A percentile compares a stretch with the other conserved stretches of the same genome.
Evolutionary conservation across 495 filamentous ascomycete species (phyloP).

Genomic region (Xylaria bambusicola): DNA sequence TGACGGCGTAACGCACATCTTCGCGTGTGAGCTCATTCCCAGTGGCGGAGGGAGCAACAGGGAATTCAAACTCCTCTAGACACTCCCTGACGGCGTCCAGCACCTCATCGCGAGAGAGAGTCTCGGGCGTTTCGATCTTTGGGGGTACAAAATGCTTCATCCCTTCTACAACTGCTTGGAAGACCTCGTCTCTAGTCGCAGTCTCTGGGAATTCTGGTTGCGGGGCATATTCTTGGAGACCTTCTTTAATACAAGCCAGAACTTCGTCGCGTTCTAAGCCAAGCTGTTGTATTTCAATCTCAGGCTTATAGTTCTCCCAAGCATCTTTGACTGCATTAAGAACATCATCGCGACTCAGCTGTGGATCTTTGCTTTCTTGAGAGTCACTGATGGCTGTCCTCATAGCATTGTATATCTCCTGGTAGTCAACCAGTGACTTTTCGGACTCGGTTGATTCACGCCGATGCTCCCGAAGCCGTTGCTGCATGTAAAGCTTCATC

Average conservation of each 20-base stretch:
- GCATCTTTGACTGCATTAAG: conserved; percentile 82
- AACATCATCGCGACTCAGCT: conserved; percentile 71
- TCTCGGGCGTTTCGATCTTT: conserved; percentile 62
- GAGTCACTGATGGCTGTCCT: conserved; percentile 73
- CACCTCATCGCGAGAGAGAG: conserved; percentile 76
- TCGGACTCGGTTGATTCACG: conserved; percentile 58
- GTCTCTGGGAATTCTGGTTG: conserved; percentile 44
- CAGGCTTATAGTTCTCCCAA: conserved; percentile 88
- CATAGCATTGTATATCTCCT: conserved; percentile 79
- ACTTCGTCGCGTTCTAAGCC: conserved; percentile 88
- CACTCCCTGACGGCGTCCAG: conserved; percentile 74
- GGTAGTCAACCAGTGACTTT: conserved; percentile 60
- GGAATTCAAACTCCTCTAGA: conserved; percentile 72
- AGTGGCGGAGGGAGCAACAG: conserved; percentile 47
- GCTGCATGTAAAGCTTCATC: conserved; percentile 77
- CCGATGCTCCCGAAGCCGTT: conserved; percentile 71
- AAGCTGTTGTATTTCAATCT: conserved; percentile 86
- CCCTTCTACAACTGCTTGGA: conserved; percentile 78
- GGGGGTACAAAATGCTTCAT: conserved; percentile 76
- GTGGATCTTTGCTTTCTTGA: conserved; percentile 50
- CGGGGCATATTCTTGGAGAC: conserved; percentile 73
- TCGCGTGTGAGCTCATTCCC: conserved; percentile 51
- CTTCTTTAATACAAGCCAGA: conserved; percentile 78
- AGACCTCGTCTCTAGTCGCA: conserved; percentile 75
- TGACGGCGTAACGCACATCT: conserved; percentile 57